These are phyloP conservation scores for Lolium perenne DNA, from an alignment of 176 grass and related monocot genomes.

Conservation along the genomic window DNA sequence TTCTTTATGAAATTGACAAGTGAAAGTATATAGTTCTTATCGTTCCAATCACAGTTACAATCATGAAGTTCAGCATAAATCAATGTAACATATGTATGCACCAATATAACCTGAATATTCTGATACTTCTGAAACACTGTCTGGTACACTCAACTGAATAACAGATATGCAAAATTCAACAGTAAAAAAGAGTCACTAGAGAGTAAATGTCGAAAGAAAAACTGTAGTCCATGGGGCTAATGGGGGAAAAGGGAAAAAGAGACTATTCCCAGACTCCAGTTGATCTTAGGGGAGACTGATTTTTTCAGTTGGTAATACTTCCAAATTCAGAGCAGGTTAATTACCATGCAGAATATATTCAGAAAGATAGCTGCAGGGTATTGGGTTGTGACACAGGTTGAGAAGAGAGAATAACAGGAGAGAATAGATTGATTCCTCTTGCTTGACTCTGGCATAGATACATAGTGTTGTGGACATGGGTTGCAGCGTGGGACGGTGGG, in stretches of 20 bases:
- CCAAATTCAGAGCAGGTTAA: not conserved
- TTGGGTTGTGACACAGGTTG: not conserved
- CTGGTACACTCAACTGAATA: not conserved
- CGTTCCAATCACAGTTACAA: conserved; percentile 15
- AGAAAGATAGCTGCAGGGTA: not conserved
- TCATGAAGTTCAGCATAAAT: not conserved
- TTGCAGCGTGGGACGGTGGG: no score
- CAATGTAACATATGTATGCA: conserved; percentile 21
- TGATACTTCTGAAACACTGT: not conserved
- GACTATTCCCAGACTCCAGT: conserved; percentile 14
- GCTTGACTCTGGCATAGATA: not conserved
- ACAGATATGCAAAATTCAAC: not conserved
- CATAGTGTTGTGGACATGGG: not conserved
- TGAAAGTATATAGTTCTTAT: conserved; percentile 12
- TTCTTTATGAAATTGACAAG: conserved; percentile 28
- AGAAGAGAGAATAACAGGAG: not conserved
- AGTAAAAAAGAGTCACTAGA: not conserved
- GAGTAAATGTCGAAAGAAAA: not conserved
- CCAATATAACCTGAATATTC: conserved; percentile 22
- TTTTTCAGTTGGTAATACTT: conserved; percentile 15
- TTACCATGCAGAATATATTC: not conserved
- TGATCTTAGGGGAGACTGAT: not conserved
- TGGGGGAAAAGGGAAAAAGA: not conserved
- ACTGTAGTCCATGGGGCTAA: not conserved
- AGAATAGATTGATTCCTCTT: not conserved